Conservation (phyloP, 345 rosid genomes). For the Eucalyptus albens region DNA sequence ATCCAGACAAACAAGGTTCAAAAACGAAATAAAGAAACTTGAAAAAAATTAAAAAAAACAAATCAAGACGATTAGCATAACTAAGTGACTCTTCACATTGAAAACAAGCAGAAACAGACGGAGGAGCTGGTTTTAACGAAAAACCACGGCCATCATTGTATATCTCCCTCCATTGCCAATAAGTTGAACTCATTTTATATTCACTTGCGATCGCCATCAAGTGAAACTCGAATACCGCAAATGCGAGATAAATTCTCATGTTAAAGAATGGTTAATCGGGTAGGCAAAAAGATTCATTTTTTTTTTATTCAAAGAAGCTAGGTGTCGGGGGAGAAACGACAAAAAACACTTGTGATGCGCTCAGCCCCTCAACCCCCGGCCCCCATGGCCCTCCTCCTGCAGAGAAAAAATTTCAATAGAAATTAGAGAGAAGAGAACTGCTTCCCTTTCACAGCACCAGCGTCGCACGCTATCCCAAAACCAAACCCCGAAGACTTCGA, state of each 20-base stretch:
- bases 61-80: not conserved
- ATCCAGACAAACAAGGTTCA: not conserved
- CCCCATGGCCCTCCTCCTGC: not conserved
- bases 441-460: not conserved
- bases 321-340: not conserved
- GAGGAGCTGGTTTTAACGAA: not conserved
- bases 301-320: not conserved
- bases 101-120: not conserved
- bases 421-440: not conserved
- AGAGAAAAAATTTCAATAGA: not conserved
- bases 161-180: not conserved
- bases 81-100: not conserved
- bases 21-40: not conserved
- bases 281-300: not conserved
- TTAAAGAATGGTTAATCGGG: not conserved
- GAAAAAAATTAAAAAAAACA: not conserved
- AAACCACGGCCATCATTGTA: not conserved
- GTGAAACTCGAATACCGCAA: not conserved
- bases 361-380: not conserved
- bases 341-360: not conserved
- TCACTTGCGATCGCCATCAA: not conserved
- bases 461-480: not conserved
- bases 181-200: not conserved
- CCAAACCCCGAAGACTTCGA: not conserved
- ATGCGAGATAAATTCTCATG: not conserved